Evolutionary conservation across 148 eudicot genomes (phyloP), one percentile per base, ranked within the genome.

Genomic region (Camellia lanceoleosa): DNA sequence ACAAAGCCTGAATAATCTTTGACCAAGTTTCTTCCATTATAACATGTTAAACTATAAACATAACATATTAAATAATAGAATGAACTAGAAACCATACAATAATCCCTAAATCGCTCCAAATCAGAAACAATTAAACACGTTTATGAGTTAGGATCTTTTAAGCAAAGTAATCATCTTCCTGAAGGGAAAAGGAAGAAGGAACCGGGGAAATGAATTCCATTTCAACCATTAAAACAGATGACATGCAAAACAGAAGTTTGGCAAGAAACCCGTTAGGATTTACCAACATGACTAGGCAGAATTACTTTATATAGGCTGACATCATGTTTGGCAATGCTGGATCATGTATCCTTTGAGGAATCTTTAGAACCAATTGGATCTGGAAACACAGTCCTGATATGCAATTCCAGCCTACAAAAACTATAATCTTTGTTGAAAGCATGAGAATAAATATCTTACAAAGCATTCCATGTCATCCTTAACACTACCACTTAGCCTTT

Each of bases 1-100:
- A 85, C 41, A 71, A 62, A 47, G 76, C 62, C 47, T 75, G 2
- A 71, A 73, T n/a, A 73, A 80, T 73, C 20, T 59, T 68, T 54
- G 49, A 71, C 23, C 7, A 52, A 70, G 4, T 41, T 63, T 71
- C 30, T 60, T 52, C 59, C 42, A 66, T 1, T 78, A 63, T 41
- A 41, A 67, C 7, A 51, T 73, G 7, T 43, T 71, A 61, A 5
- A 61, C 68, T 51, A 62, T 44, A 43, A 55, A 55, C 38, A 15
- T 18, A 38, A 68, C 65, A 67, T 30, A 55, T 70, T 68, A 41
- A 38, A 78, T 18, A 55, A 0, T 2, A 78, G 60, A 46, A 15
- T 61, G 68, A 51, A 54, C 12, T 10, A 73, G 14, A 65, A 15
- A 18, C 20, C 68, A 30, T 14, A 69, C 7, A 0, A 23, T 23